These are phyloP conservation scores for Xerocomus amazonicus DNA, from an alignment of 1,284 basidiomycete species.

Conservation along the genomic window DNA sequence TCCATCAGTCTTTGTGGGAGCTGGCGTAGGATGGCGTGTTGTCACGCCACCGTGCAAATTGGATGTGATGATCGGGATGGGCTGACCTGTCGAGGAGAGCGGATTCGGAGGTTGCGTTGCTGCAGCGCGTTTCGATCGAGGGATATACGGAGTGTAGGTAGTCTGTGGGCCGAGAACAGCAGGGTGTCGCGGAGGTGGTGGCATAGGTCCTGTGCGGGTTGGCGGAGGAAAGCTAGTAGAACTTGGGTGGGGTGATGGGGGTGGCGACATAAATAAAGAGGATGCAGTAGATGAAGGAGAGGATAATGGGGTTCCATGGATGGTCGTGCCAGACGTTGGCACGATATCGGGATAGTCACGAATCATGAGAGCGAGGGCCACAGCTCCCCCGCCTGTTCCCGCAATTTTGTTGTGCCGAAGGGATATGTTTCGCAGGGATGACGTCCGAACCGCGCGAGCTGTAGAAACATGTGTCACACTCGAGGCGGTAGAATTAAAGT, in stretches of 20 bases:
- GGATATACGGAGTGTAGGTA: conserved; percentile 79
- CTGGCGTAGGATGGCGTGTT: conserved; percentile 48
- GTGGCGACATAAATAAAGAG: conserved; percentile 20
- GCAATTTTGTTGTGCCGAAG: conserved; percentile 83
- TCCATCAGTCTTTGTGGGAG: background rate
- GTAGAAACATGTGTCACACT: conserved; percentile 7
- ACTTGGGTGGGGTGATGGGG: conserved; percentile 13
- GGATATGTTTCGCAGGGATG: conserved; percentile 82
- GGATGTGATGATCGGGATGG: conserved; percentile 69
- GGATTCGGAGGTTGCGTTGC: conserved; percentile 37
- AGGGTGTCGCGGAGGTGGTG: conserved; percentile 55
- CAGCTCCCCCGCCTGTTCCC: conserved; percentile 79
- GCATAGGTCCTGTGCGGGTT: conserved; percentile 42
- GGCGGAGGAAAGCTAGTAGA: conserved; percentile 32
- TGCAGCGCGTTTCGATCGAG: conserved; percentile 51
- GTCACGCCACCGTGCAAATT: conserved; percentile 78
- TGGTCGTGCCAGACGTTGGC: conserved; percentile 24
- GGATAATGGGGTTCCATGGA: conserved; percentile 14
- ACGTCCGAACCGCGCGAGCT: conserved; percentile 81
- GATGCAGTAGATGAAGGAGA: conserved; percentile 11
- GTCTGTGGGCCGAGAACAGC: conserved; percentile 52
- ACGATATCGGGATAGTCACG: conserved; percentile 86
- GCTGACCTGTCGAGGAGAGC: conserved; percentile 52
- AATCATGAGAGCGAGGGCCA: conserved; percentile 92
- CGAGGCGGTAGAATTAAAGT: background rate